Evolutionary conservation across 352 stramenopile species (phyloP), one percentile per base, ranked within the genome.

Genomic region (Blastocystis sp.): DNA sequence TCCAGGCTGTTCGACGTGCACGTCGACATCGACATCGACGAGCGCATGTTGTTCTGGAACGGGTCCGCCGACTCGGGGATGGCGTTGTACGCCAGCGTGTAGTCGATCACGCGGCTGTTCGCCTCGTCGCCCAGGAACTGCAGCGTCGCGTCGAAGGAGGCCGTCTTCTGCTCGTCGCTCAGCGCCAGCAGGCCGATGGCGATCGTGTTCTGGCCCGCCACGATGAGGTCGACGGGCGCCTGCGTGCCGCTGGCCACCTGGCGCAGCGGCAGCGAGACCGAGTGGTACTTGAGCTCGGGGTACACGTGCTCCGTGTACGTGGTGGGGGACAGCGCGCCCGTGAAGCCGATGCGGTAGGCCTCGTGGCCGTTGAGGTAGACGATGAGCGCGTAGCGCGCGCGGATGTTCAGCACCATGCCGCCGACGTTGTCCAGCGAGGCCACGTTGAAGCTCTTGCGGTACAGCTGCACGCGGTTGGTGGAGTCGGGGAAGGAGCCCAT

Each of bases 381-480:
- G 5, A 64, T 34, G 52, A 61, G 21, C 56, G 11, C 69, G 60
- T 62, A 79, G 28, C 43, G 48, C 23, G 56, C 41, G 9, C n/a
- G 69, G 34, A 79, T 64, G 60, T 9, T 45, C 69, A 79, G 14
- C 21, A 48, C 34, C 19, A 79, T 62, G 48, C 38, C 34, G 56
- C 40, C 11, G 40, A 79, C 60, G 10, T n/a, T 23, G 28, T 61
- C 43, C 7, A 79, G 34, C 11, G 43, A 64, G 1, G 43, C 21
- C 5, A 79, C 4, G 5, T 23, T 48, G 69, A 79, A 79, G 19
- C 41, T 79, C 69, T 79, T 79, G 41, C 62, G 62, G 43, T 79
- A 79, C 19, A 79, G 69, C 69, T 79, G 69, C 0, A 79, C 11
- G 56, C 69, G 69, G 43, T 79, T 79, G 40, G 40, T 79, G 0